Conservation (phyloP, 139 green algal genomes). For the Chlorella sp. region DNA sequence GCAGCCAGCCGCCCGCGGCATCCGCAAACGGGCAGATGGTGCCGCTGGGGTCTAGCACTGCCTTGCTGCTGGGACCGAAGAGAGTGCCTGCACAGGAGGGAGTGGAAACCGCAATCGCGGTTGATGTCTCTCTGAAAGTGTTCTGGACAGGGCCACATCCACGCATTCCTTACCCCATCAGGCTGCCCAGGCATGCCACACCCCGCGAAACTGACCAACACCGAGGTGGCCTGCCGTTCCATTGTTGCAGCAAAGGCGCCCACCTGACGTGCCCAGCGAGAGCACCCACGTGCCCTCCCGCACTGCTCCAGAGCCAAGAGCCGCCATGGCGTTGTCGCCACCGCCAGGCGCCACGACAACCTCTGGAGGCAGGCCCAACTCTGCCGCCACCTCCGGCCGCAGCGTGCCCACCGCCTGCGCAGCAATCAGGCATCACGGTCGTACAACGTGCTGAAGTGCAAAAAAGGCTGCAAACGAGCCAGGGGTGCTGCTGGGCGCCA, state of each 20-base stretch:
- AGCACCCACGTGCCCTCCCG: constrained; percentile 67
- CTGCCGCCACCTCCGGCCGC: constrained; percentile 52
- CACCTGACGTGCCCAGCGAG: constrained; percentile 81
- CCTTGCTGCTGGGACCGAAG: constrained; percentile 73
- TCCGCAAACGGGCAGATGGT: constrained; percentile 87
- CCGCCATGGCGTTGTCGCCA: constrained; percentile 68
- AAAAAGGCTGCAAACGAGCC: no score
- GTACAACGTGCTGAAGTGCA: no score
- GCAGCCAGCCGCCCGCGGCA: constrained; percentile 80
- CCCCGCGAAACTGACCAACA: no score
- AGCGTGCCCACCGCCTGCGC: constrained; percentile 69
- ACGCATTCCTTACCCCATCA: no score
- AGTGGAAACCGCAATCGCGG: no score
- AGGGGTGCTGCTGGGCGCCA: no score
- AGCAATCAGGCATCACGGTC: no score
- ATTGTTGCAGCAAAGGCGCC: no score
- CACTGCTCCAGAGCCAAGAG: constrained; percentile 48
- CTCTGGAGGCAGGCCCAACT: constrained; percentile 63
- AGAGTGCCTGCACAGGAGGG: constrained; percentile 77
- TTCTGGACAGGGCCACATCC: no score
- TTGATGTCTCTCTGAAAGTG: no score
- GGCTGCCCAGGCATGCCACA: no score
- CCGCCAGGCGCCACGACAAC: constrained; percentile 78
- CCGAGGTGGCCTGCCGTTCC: no score
- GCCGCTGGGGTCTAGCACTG: constrained; percentile 76